A percentile compares a stretch with the other conserved stretches of the same genome.
These are phyloP conservation scores for Lactarius hengduanensis DNA, from an alignment of 768 basidiomycete species.

Conservation along the genomic window DNA sequence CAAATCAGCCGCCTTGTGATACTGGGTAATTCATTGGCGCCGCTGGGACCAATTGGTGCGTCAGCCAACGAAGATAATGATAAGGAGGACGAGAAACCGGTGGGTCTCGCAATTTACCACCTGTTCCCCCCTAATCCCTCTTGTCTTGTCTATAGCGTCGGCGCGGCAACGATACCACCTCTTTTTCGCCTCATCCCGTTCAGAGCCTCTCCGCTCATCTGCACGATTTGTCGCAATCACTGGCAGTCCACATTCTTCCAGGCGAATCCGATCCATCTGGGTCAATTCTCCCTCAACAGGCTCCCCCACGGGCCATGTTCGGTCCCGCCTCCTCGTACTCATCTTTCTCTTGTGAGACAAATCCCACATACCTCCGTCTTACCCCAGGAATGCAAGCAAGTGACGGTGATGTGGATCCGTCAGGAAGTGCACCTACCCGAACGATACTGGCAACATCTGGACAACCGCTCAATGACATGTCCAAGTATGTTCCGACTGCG, in stretches of 20 bases:
- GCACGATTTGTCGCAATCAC: constrained; percentile 66
- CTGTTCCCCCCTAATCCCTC: background rate
- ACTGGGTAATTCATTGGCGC: constrained; percentile 83
- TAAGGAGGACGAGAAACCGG: constrained; percentile 50
- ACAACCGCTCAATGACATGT: constrained; percentile 93
- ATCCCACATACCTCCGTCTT: constrained; percentile 82
- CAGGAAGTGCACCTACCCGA: constrained; percentile 34
- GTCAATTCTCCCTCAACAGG: constrained; percentile 88
- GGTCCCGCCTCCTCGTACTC: constrained; percentile 56
- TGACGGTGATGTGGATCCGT: constrained; percentile 27
- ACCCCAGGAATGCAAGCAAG: constrained; percentile 43
- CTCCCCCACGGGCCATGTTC: constrained; percentile 91
- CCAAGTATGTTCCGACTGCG: constrained; percentile 80
- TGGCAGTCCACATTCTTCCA: constrained; percentile 87
- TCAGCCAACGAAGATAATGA: constrained; percentile 38
- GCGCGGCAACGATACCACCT: constrained; percentile 59
- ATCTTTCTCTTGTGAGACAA: constrained; percentile 78
- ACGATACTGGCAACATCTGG: constrained; percentile 85
- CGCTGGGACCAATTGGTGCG: constrained; percentile 39
- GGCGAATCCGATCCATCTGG: constrained; percentile 89
- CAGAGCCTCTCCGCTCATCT: constrained; percentile 66
- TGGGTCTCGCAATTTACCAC: constrained; percentile 33
- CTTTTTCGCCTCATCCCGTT: constrained; percentile 76
- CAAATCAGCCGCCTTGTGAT: constrained; percentile 84
- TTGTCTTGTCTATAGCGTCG: constrained; percentile 47